Base-by-base conservation (phyloP, 2,329 filamentous ascomycete species). In the Talaromyces sp. region DNA sequence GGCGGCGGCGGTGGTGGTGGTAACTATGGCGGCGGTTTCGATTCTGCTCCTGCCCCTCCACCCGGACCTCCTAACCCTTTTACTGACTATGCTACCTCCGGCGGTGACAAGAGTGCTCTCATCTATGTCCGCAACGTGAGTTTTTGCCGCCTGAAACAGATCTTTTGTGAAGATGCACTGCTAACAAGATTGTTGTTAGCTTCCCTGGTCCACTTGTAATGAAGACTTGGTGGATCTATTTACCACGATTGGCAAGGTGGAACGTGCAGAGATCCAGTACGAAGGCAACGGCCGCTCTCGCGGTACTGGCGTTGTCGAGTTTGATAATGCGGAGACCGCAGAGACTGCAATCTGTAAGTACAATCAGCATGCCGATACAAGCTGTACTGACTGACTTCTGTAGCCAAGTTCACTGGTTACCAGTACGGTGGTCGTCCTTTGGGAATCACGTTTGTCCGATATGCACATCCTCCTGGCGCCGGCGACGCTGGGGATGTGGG, bases 211-310 rank as follows among this genome's bases (percentile, higher is more conserved):
- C 28, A 99, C 94, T 15, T 97, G 92, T 79, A 97, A 99, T 70
- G 94, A 99, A 63, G 94, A 99, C 74, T 80, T 99, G 25, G 85
- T 97, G 58, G 94, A 99, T 73, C 83, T 99, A 19, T 99, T 99
- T 80, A 92, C 89, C 17, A 99, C 94, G 10, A 99, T 99, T 69
- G 94, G 94, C 63, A 96, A 96, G 74, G 94, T 99, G 60, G 91
- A 97, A 69, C 91, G 94, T 68, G 94, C 94, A n/a, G 94, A 99
- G 77, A 97, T 99, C 58, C 94, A 99, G 76, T 97, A 99, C 70
- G 94, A 99, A 74, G 89, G 90, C 3, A 97, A 95, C 69, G 94
- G 94, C 46, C 89, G 94, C 67, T 99, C 94, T 60, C 89, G 91
- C 63, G 94, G 94, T 63, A 94, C 89, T 60, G 94, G 94, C 71